Evolutionary conservation across 1,284 basidiomycete species (phyloP), one percentile per base, ranked within the genome.

Genomic region (Ustilago cynodontis): DNA sequence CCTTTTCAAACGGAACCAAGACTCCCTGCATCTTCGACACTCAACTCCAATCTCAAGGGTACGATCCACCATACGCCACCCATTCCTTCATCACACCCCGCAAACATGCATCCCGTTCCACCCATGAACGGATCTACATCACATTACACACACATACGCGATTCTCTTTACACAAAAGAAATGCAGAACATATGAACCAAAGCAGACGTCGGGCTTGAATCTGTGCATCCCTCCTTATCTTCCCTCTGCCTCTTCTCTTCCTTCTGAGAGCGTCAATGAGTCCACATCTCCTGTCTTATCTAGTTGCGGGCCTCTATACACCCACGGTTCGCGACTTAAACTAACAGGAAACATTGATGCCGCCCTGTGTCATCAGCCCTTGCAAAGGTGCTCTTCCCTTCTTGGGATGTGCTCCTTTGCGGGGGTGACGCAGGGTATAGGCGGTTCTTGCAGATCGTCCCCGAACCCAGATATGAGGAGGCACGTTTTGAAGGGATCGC

Each of bases 361-460:
- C 29, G 33, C 28, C 33, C 53, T 37, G 33, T 39, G 28, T 47
- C 16, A 16, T 6, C 39, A 14, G 16, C 26, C n/a, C 43, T 26
- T 33, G 20, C n/a, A 28, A 18, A 45, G n/a, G 22, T 3, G 3
- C 2, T 4, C 22, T 3, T 37, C 43, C 3, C n/a, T 22, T 22
- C n/a, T 20, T 5, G n/a, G 22, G 22, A n/a, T 45, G 43, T 2
- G 11, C 5, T 14, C 28, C 13, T 14, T 16, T 18, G 47, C 20
- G 49, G 26, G 41, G 18, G 31, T 39, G 49, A 24, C 20, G 43
- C 13, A 18, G 43, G n/a, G 41, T 29, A n/a, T 20, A 20, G 18
- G 54, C 53, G 72, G 73, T 60, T 70, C 71, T 78, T 79, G 80
- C 80, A 82, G 80, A 82, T 82, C 80, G 78, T 60, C 66, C 69